A percentile compares a stretch with the other conserved stretches of the same genome.
phyloP scores from a whole-genome alignment of 2,329 filamentous ascomycete genomes.

The Bipolaris gigantea region DNA sequence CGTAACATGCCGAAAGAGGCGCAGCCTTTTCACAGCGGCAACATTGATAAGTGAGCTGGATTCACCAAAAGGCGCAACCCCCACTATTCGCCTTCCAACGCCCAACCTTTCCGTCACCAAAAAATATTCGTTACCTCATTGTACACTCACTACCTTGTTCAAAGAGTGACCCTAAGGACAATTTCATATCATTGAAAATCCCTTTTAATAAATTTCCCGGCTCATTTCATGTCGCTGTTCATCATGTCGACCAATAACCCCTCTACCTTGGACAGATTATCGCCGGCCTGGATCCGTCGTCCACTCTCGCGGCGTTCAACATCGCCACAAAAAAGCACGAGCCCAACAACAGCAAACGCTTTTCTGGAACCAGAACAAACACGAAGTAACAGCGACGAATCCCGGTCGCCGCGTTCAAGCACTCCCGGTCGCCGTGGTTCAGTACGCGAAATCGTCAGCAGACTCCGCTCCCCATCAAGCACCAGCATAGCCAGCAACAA shows the following conservation, averaged over 20 bases:
- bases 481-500: conserved; percentile 22
- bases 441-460: conserved; percentile 28
- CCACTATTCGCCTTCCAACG: conserved; percentile 6
- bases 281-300: conserved; percentile 30
- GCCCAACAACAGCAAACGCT: conserved; percentile 19
- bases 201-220: background rate
- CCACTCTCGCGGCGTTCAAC: conserved; percentile 6
- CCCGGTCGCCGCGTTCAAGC: conserved; percentile 28
- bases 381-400: conserved; percentile 31
- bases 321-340: conserved; percentile 16
- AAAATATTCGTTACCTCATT: background rate
- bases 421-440: conserved; percentile 25
- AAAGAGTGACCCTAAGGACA: background rate
- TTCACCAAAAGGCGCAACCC: conserved; percentile 12
- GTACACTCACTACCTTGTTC: conserved; percentile 5
- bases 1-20: conserved; percentile 12
- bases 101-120: background rate
- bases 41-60: conserved; percentile 1
- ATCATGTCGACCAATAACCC: conserved; percentile 30
- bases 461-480: conserved; percentile 34
- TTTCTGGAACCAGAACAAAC: conserved; percentile 21
- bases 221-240: conserved; percentile 28
- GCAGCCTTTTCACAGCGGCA: conserved; percentile 15
- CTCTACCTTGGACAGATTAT: conserved; percentile 25
- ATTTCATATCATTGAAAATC: background rate